phyloP scores from a whole-genome alignment of 2,329 filamentous ascomycete species.

The Chaetomium globosum region DNA sequence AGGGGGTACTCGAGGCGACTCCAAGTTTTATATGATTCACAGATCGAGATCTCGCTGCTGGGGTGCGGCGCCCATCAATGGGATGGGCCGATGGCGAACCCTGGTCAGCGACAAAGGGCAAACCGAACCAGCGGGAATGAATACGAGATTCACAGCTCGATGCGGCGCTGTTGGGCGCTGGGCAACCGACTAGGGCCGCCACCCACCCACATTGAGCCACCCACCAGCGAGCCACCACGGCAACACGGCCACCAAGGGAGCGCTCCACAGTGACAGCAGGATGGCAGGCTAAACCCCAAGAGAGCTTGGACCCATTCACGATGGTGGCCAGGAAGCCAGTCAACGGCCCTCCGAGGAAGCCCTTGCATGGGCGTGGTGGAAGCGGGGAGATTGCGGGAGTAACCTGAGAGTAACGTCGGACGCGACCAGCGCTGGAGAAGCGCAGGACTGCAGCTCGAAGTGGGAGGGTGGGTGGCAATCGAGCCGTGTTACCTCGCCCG shows the following conservation, averaged over 20 bases:
- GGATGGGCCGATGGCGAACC: constrained; percentile 6
- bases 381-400: constrained; percentile 15
- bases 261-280: constrained; percentile 17
- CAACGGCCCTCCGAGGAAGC: neutral
- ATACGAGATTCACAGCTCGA: constrained; percentile 24
- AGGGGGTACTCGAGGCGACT: constrained; percentile 1
- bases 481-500: neutral
- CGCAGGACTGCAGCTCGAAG: neutral
- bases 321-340: constrained; percentile 5
- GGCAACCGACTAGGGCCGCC: constrained; percentile 7
- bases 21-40: constrained; percentile 24
- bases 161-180: neutral
- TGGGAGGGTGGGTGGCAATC: constrained; percentile 7
- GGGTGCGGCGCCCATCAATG: neutral
- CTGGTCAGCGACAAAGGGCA: neutral
- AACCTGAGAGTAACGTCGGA: constrained; percentile 9
- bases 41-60: neutral
- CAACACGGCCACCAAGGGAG: too few relatives aligned
- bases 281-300: constrained; percentile 5
- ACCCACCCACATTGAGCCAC: neutral
- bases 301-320: constrained; percentile 10
- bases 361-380: constrained; percentile 6
- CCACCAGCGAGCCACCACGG: too few relatives aligned
- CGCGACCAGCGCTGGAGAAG: constrained; percentile 10
- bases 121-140: constrained; percentile 25